Percentiles rank a stretch among this genome's conserved stretches.
phyloP scores from a whole-genome alignment of 2,329 filamentous ascomycete genomes.

The Paraphoma chrysanthemicola region DNA sequence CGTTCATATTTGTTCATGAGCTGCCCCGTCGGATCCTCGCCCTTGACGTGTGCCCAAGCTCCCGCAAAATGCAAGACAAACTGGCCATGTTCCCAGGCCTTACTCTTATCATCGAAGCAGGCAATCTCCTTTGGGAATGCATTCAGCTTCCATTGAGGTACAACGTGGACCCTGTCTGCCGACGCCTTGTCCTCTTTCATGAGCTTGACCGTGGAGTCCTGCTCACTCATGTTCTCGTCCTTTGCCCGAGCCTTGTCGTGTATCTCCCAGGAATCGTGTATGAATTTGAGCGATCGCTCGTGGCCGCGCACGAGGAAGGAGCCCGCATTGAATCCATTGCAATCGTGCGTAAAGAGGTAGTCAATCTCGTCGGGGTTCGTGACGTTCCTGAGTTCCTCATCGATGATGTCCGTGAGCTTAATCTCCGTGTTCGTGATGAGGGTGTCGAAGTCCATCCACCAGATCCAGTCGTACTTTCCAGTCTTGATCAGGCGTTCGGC shows the following conservation, averaged over 20 bases:
- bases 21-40: conserved; percentile 46
- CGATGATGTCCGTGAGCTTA: conserved; percentile 45
- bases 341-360: conserved; percentile 49
- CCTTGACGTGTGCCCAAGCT: conserved; percentile 50
- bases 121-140: conserved; percentile 50
- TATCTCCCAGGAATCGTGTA: conserved; percentile 38
- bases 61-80: conserved; percentile 53
- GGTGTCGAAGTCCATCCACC: conserved; percentile 53
- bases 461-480: conserved; percentile 50
- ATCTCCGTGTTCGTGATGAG: conserved; percentile 50
- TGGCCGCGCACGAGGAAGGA: conserved; percentile 47
- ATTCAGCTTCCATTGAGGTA: conserved; percentile 50
- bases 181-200: conserved; percentile 32
- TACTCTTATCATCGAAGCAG: conserved; percentile 43
- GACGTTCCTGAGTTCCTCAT: conserved; percentile 38
- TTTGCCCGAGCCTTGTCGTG: conserved; percentile 29
- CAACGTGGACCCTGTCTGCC: conserved; percentile 27
- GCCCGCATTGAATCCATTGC: conserved; percentile 49
- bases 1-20: conserved; percentile 49
- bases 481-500: conserved; percentile 43
- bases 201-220: conserved; percentile 47
- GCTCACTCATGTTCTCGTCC: conserved; percentile 42
- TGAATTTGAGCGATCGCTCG: conserved; percentile 44
- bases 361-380: conserved; percentile 44
- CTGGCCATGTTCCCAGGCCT: conserved; percentile 42